Evolutionary conservation across 192 early-diverging fungal genomes (phyloP), one percentile per base, ranked within the genome.

Genomic region (Coemansia sp.): DNA sequence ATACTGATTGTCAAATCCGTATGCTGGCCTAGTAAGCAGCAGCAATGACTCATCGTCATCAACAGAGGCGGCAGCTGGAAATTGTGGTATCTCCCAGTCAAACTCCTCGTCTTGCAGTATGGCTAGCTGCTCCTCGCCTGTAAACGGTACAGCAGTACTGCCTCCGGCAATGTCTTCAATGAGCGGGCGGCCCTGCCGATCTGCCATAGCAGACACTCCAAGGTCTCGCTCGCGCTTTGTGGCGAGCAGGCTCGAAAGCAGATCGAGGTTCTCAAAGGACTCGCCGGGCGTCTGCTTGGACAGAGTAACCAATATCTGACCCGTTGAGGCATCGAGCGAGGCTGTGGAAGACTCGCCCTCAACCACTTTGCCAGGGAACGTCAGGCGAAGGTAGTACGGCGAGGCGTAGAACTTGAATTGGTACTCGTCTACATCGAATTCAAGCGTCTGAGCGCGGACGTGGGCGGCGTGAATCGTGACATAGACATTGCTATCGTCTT

Each of bases 1-100:
- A 72, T 96, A 93, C 24, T 87, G 83, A 61, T 88, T 86, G 74
- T 95, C 91, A 82, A 99, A 99, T 7, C 97, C 97, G 71, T 98
- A 99, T 17, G 78, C 76, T 6, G 82, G 73, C 8, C 18, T 60
- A 1, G 40, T 36, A 8, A 58, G 21, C 32, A 67, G 42, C 52
- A 75, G 56, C 52, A 32, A 53, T 15, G 15, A 15, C 41, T 68
- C 65, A 35, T 89, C 70, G 2, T 75, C 32, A 3, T 55, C 64
- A 7, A 4, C 29, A 26, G 37, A 34, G 18, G 27, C 52, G 7
- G 70, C 14, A 3, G 69, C 72, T 21, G 91, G 44, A 53, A 83
- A 72, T 60, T 98, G 94, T 6, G 88, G 87, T 15, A 93, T 66
- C 44, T 93, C 90, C 95, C 95, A 98, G 60, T 95, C 86, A 71